Conservation (phyloP, 495 filamentous ascomycete genomes). For the Pseudevernia furfuracea region DNA sequence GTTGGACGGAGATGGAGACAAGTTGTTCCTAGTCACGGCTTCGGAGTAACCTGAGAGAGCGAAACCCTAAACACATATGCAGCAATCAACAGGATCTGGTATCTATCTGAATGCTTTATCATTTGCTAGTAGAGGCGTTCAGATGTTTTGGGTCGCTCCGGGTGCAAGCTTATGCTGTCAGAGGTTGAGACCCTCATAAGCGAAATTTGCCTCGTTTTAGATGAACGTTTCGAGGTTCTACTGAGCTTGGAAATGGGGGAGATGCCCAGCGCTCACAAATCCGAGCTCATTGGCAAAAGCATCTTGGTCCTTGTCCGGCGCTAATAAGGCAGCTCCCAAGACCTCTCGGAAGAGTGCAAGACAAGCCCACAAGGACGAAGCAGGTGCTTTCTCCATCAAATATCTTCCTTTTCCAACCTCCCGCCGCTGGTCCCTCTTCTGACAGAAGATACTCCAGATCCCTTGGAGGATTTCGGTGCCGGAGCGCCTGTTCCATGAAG, state of each 20-base stretch:
- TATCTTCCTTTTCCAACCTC: not conserved
- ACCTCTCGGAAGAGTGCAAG: not conserved
- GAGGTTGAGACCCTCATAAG: not conserved
- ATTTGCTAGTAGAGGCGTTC: not conserved
- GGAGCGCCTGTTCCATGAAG: not conserved
- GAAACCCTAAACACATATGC: slow-evolving; percentile 5
- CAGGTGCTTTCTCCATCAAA: not conserved
- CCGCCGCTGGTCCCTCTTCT: not conserved
- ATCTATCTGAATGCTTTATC: not conserved
- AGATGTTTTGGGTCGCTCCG: not conserved
- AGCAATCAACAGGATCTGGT: not conserved
- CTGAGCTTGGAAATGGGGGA: not conserved
- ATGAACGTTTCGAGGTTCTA: not conserved
- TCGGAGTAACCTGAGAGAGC: slow-evolving; percentile 22
- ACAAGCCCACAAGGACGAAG: not conserved
- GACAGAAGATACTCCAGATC: not conserved
- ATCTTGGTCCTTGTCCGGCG: not conserved
- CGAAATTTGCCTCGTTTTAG: not conserved
- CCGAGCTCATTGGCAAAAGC: not conserved
- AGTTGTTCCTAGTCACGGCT: slow-evolving; percentile 24
- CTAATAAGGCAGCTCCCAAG: not conserved
- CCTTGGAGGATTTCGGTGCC: not conserved
- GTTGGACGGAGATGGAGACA: slow-evolving; percentile 20
- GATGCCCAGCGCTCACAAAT: not conserved
- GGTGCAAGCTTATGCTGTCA: not conserved